A percentile compares a stretch with the other conserved stretches of the same genome.
phyloP scores from a whole-genome alignment of 2,329 filamentous ascomycete species.

The Aspergillus terreus region DNA sequence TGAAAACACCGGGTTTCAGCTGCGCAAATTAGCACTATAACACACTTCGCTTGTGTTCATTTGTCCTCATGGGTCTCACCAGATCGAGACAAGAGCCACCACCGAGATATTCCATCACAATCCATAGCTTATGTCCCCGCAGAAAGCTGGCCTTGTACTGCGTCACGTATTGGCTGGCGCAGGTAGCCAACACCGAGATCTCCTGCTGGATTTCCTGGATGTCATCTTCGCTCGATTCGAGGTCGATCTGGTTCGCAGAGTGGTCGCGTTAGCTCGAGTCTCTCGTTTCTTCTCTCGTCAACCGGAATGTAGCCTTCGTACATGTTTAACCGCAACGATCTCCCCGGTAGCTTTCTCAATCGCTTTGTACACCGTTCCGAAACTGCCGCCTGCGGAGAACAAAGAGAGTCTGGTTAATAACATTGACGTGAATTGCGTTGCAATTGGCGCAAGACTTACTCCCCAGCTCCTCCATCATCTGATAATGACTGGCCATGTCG shows the following conservation, averaged over 20 bases:
- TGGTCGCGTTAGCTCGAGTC: background rate
- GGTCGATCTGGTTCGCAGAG: constrained; percentile 71
- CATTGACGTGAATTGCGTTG: constrained; percentile 12
- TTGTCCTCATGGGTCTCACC: constrained; percentile 46
- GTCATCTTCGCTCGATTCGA: constrained; percentile 97
- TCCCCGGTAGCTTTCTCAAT: constrained; percentile 88
- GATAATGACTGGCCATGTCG: constrained; percentile 77
- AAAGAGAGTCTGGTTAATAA: background rate
- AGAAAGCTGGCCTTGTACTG: constrained; percentile 96
- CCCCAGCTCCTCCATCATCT: constrained; percentile 93
- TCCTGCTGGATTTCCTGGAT: constrained; percentile 98
- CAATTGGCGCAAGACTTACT: constrained; percentile 54
- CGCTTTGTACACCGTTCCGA: constrained; percentile 95
- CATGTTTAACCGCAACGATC: constrained; percentile 94
- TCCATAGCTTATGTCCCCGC: constrained; percentile 96
- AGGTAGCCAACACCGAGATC: constrained; percentile 91
- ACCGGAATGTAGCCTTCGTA: constrained; percentile 44
- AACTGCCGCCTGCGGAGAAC: constrained; percentile 70
- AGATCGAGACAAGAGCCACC: constrained; percentile 93
- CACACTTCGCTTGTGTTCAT: background rate
- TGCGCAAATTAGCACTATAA: constrained; percentile 31
- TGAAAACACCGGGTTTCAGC: constrained; percentile 87
- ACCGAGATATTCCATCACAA: constrained; percentile 97
- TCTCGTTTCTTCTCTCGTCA: background rate
- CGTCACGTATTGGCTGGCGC: constrained; percentile 88